Percentiles rank a stretch among this genome's conserved stretches.
Conservation (phyloP, 1,284 basidiomycete genomes). For the Violaceomyces palustris region DNA sequence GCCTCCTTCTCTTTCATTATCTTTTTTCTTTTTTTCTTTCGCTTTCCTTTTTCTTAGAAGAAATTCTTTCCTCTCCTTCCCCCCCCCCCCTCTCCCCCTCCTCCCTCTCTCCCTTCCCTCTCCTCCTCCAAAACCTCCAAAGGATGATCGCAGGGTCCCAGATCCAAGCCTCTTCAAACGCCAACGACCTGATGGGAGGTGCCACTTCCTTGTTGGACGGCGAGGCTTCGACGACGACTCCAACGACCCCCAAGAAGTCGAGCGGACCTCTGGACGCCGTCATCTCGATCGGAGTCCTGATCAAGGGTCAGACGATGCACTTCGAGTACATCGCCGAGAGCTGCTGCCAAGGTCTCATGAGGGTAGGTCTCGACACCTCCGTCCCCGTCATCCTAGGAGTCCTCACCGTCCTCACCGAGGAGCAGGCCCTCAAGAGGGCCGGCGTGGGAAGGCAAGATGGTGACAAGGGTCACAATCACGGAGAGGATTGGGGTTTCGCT, state of each 20-base stretch:
- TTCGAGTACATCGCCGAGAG: constrained; percentile 81
- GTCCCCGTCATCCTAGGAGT: constrained; percentile 97
- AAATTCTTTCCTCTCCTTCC: too few relatives aligned
- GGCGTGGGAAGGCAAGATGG: constrained; percentile 67
- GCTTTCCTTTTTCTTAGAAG: not conserved
- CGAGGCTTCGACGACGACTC: constrained; percentile 4
- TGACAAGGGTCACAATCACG: constrained; percentile 82
- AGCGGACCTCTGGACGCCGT: constrained; percentile 67
- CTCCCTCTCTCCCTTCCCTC: not conserved
- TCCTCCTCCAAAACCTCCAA: too few relatives aligned
- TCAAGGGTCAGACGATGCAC: constrained; percentile 65
- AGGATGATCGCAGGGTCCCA: constrained; percentile 80
- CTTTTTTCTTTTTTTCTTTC: too few relatives aligned
- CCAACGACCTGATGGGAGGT: constrained; percentile 74
- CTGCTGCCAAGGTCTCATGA: constrained; percentile 88
- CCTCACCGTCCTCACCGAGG: constrained; percentile 83
- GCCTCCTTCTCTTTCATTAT: too few relatives aligned
- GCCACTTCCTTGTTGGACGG: constrained; percentile 56
- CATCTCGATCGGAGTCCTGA: constrained; percentile 92
- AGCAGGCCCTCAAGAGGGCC: constrained; percentile 87
- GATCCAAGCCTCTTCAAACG: constrained; percentile 67
- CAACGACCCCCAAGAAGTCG: constrained; percentile 16
- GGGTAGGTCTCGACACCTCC: constrained; percentile 82
- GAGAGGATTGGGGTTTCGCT: constrained; percentile 90
- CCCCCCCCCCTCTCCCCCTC: not conserved